Conservation (phyloP, 2,329 filamentous ascomycete genomes). For the Botrytis elliptica region DNA sequence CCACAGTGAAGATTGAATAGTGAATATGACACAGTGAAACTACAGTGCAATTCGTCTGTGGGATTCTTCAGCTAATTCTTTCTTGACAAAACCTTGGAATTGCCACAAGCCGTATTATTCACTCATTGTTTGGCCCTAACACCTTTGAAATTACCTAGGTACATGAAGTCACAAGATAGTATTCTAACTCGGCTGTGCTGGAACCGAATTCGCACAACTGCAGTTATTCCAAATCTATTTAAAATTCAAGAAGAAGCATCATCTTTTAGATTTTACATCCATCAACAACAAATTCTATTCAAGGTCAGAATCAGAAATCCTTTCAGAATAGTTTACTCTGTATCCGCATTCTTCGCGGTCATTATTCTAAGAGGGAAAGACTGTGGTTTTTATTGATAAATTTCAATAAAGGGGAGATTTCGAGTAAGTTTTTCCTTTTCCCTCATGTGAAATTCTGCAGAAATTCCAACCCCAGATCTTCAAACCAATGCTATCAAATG, state of each 20-base stretch:
- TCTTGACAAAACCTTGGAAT: background rate
- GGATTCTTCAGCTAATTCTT: background rate
- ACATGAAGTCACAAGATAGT: background rate
- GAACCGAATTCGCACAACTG: background rate
- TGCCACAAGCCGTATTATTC: background rate
- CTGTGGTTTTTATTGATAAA: no score
- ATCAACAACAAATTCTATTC: background rate
- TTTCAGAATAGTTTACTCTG: rapidly evolving
- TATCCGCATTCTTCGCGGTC: rapidly evolving
- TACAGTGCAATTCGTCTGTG: background rate
- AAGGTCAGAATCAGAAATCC: no score
- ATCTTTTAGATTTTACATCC: background rate
- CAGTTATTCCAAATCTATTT: background rate
- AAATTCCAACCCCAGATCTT: background rate
- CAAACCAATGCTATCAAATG: rapidly evolving
- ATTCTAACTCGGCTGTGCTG: background rate
- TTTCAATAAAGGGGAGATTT: background rate
- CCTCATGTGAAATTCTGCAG: background rate
- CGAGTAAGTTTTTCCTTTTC: background rate
- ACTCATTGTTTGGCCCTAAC: background rate
- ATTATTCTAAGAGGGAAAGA: background rate
- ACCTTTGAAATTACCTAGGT: background rate
- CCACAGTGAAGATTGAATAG: background rate
- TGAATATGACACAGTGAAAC: background rate
- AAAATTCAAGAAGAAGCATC: background rate